Base-by-base conservation (phyloP, 202 grass and related monocot genomes). In the Zizania palustris region DNA sequence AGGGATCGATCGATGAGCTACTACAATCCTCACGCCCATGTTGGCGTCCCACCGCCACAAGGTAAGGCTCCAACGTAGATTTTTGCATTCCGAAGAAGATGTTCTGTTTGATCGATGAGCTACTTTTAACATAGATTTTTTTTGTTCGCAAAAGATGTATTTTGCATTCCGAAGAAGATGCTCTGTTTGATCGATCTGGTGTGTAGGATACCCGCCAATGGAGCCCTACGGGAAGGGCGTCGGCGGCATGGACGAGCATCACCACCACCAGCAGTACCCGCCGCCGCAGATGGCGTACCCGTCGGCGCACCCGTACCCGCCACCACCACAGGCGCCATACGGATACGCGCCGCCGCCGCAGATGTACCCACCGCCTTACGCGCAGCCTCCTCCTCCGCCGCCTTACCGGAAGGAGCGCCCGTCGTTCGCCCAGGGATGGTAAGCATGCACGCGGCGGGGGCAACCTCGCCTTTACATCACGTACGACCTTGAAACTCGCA, bases 341-440 rank as follows among this genome's bases (percentile, higher is more conserved):
- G 86, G 60, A 0, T 84, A 89, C 51, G 39, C 40, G 28, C 28
- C 28, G 14, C 81, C 49, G 28, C 87, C 59, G 51, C 55, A 60
- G 43, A 35, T 60, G 59, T 78, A 85, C 73, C 78, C 68, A 4
- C 84, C 69, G 5, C 77, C 74, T 10, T 79, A 88, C 69, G 81
- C 65, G 15, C 79, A 91, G 18, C 80, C 77, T 1, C 85, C 72
- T 0, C 85, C 85, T 9, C 84, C 62, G 0, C 89, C 74, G 3
- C 79, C 83, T 38, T 83, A 56, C 22, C 48, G 73, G 65, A 58
- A 43, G 54, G 33, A 58, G 65, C 71, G 86, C 53, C 83, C 86
- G 36, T 83, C 86, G 54, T 88, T 86, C 82, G 18, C 33, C 3
- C 71, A 86, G 71, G 89, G 72, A 92, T 92, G 90, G 86, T 88